Percentiles rank a stretch among this genome's conserved stretches.
Conservation (phyloP, 202 grass and related monocot genomes). For the Elaeis oleifera region DNA sequence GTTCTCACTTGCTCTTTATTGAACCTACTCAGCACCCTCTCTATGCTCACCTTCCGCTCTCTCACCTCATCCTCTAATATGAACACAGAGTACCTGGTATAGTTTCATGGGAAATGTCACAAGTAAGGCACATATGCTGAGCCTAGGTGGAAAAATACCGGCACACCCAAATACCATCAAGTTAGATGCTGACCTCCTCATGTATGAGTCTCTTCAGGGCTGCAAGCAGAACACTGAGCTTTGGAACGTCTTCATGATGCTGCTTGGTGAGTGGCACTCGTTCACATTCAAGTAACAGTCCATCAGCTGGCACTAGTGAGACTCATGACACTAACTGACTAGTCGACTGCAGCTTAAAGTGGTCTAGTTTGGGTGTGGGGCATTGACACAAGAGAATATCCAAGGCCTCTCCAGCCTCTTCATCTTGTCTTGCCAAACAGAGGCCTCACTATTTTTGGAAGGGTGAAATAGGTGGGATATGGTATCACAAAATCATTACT, state of each 20-base stretch:
- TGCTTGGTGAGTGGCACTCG: slow-evolving; percentile 28
- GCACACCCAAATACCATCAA: slow-evolving; percentile 46
- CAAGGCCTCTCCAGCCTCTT: slow-evolving; percentile 13
- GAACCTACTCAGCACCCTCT: slow-evolving; percentile 34
- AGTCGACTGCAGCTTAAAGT: slow-evolving; percentile 33
- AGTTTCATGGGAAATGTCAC: slow-evolving; percentile 35
- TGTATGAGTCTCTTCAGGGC: slow-evolving; percentile 51
- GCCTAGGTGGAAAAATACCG: slow-evolving; percentile 48
- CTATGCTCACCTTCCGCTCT: slow-evolving; percentile 34
- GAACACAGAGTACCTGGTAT: slow-evolving; percentile 35
- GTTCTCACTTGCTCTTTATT: slow-evolving; percentile 31
- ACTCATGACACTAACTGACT: slow-evolving; percentile 29
- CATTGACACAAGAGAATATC: slow-evolving; percentile 27
- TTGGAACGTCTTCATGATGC: slow-evolving; percentile 33
- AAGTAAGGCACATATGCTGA: slow-evolving; percentile 41
- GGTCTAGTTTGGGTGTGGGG: slow-evolving; percentile 5
- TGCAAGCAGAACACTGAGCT: slow-evolving; percentile 48
- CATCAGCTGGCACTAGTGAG: slow-evolving; percentile 28
- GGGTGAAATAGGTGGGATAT: slow-evolving; percentile 70
- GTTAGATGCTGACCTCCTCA: slow-evolving; percentile 45
- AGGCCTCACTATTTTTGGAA: slow-evolving; percentile 19
- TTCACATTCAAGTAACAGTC: slow-evolving; percentile 37
- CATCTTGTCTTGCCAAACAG: slow-evolving; percentile 29
- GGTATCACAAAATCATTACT: too few species aligned
- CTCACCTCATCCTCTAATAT: slow-evolving; percentile 27